Evolutionary conservation across 1,284 basidiomycete genomes (phyloP), one percentile per base, ranked within the genome.

Genomic region (Inonotus obliquus): DNA sequence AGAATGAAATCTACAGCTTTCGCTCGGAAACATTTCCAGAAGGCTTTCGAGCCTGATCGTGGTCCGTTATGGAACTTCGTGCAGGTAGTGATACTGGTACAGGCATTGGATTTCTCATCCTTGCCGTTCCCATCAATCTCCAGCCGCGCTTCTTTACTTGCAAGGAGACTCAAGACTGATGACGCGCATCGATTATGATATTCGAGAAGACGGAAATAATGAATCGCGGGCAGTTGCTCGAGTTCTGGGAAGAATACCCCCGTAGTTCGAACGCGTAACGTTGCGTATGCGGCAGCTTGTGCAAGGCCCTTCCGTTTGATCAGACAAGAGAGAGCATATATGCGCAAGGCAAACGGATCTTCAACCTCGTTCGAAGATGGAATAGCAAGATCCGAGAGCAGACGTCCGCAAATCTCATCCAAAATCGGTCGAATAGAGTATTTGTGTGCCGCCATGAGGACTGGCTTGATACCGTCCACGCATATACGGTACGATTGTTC

Each of bases 351-450:
- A 19, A 45, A 45, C 35, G 35, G 45, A 21, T 54, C 59, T 19
- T 70, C 65, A 47, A 73, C 65, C n/a, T 84, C 70, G 11, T 13
- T 1, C 1, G 44, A 14, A 10, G n/a, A n/a, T n/a, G 56, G 44
- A 14, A 48, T 4, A 23, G 56, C 19, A 2, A 58, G 44, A 14
- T 48, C 44, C n/a, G 56, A 58, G 68, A 85, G 85, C 9, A 69
- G 70, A 1, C 79, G 76, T 0, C 79, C 75, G 27, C 85, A 67
- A 48, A 90, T 79, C 27, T 78, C 69, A 53, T 71, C 73, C 9
- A 55, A 21, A n/a, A 54, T 38, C 4, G 38, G 25, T n/a, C 13
- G 29, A 73, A 78, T 77, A 25, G 67, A 66, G 37, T 79, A 78
- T 59, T 79, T 79, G 19, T 69, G 59, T 1, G 74, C 74, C 0